Conservation (phyloP, 208 protist genomes). For the Angomonas ambiguus region DNA sequence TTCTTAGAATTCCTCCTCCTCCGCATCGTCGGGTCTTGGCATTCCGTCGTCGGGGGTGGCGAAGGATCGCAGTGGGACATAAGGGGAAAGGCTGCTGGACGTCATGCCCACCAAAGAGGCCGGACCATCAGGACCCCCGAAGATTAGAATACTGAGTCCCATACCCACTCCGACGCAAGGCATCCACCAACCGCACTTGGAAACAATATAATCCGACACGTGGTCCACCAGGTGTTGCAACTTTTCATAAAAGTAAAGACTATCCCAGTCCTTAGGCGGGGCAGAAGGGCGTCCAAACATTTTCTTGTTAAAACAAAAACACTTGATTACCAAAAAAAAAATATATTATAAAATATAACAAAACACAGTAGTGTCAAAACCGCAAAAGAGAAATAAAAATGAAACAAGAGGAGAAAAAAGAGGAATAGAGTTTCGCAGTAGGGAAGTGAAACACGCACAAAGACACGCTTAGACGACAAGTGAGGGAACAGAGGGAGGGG, state of each 20-base stretch:
- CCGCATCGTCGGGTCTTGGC: conserved; percentile 33
- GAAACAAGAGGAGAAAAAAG: conserved; percentile 13
- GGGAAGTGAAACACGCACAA: not conserved
- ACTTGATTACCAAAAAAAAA: not conserved
- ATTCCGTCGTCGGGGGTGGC: conserved; percentile 22
- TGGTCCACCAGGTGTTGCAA: conserved; percentile 81
- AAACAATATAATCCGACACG: conserved; percentile 63
- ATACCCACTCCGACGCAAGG: conserved; percentile 72
- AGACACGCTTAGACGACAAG: no score
- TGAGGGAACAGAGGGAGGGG: no score
- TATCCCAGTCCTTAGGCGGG: conserved; percentile 72
- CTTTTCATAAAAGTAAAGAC: conserved; percentile 86
- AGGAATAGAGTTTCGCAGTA: not conserved
- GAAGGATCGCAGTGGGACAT: conserved; percentile 53
- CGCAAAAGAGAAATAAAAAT: conserved; percentile 2
- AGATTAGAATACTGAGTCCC: conserved; percentile 61
- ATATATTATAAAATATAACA: no score
- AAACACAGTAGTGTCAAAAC: conserved; percentile 1
- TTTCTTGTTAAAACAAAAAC: conserved; percentile 11
- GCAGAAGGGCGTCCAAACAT: conserved; percentile 71
- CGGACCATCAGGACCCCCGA: conserved; percentile 63
- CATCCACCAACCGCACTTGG: conserved; percentile 82
- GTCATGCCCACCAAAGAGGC: conserved; percentile 40
- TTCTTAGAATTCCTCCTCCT: conserved; percentile 60
- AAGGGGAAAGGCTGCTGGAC: conserved; percentile 43